Conservation (phyloP, 2,329 filamentous ascomycete species). For the Eutypella sp. region DNA sequence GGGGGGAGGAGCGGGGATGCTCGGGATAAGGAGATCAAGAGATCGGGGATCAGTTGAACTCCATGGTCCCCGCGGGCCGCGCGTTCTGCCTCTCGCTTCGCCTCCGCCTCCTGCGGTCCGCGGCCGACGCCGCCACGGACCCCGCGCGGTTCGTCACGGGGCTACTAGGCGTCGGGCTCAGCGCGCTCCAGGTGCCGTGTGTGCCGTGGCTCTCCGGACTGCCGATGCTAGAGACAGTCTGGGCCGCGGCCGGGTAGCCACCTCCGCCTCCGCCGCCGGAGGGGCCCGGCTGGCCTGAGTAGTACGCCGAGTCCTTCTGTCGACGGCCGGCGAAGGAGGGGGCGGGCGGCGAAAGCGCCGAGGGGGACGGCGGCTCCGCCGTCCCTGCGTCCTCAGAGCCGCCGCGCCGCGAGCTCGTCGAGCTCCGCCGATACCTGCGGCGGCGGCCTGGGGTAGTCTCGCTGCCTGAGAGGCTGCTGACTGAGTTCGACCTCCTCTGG, state of each 20-base stretch:
- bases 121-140: conserved; percentile 36
- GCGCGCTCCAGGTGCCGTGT: conserved; percentile 47
- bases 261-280: conserved; percentile 33
- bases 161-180: conserved; percentile 44
- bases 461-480: conserved; percentile 53
- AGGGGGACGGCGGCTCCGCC: conserved; percentile 43
- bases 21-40: no score
- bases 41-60: conserved; percentile 11
- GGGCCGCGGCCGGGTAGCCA: conserved; percentile 34
- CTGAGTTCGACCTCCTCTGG: conserved; percentile 42
- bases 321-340: conserved; percentile 50
- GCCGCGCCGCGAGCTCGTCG: no score
- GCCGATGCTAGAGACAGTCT: conserved; percentile 43
- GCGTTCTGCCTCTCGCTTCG: conserved; percentile 48
- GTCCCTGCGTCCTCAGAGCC: conserved; percentile 38
- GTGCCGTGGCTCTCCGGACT: conserved; percentile 36
- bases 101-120: conserved; percentile 51
- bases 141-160: conserved; percentile 28
- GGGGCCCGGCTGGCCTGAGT: conserved; percentile 45
- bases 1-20: no score
- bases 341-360: conserved; percentile 45
- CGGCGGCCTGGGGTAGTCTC: conserved; percentile 45
- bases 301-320: conserved; percentile 59
- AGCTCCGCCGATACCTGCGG: conserved; percentile 50
- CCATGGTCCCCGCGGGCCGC: conserved; percentile 21